Evolutionary conservation across 140 eudicot species (phyloP), one percentile per base, ranked within the genome.

Genomic region (Bidens hawaiensis): DNA sequence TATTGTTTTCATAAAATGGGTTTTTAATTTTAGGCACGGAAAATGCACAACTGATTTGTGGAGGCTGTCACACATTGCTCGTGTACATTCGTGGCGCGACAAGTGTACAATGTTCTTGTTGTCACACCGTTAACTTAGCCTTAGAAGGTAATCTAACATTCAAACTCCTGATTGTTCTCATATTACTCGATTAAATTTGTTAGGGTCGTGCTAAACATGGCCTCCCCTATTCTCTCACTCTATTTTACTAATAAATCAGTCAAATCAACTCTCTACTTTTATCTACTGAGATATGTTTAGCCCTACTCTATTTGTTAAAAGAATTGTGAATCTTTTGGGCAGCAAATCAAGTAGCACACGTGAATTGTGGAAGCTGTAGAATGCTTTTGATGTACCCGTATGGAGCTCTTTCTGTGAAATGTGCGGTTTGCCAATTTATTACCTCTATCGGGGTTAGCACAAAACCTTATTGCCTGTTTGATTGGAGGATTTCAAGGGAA

Each of bases 321-420:
- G 25, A 34, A 2, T 22, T 50, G 33, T 58, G 42, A 24, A 1
- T 13, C 23, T 33, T 22, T 33, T 74, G 59, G 21, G 47, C 83
- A 86, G 95, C 90, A 77, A 86, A 86, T 70, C 90, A 86, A 30
- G 90, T 83, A 45, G 95, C 95, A 31, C 95, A 86, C 69, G 90
- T 86, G 62, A 86, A 80, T 51, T 86, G 95, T 57, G 90, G 85
- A 63, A 86, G 73, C 69, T 86, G 95, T 65, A 71, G 77, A 67
- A 86, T 72, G 95, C 77, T 86, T 65, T 70, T 86, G 64, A 83
- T 83, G 90, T 86, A 86, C 62, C 95, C 69, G 33, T 86, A 86
- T 30, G 95, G 95, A 11, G 95, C 90, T 4, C 78, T 71, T 25
- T 86, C 87, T 36, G 95, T 86, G 23, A 86, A 81, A 70, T 86